Evolutionary conservation across 2,329 filamentous ascomycete species (phyloP).

Genomic region (Botrytis elliptica): DNA sequence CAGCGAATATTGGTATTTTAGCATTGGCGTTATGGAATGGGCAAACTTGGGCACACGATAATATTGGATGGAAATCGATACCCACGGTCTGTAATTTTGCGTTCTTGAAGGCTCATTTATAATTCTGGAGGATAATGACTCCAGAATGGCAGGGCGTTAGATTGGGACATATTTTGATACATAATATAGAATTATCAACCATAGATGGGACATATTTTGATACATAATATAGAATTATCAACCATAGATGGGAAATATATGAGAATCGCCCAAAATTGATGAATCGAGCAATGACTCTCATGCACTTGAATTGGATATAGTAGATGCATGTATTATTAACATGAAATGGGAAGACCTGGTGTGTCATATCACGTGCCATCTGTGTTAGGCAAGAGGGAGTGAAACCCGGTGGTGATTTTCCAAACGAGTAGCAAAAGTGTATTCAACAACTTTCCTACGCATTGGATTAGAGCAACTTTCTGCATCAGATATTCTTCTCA

Average conservation of each 20-base stretch:
- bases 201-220: neutral
- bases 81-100: conserved; percentile 16
- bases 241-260: neutral
- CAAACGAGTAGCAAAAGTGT: neutral
- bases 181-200: neutral
- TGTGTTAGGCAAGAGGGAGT: neutral
- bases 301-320: neutral
- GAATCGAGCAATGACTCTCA: neutral
- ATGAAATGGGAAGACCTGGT: conserved; percentile 6
- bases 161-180: neutral
- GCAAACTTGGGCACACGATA: neutral
- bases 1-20: neutral
- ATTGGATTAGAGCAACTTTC: neutral
- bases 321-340: neutral
- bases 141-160: neutral
- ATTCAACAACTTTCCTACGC: neutral
- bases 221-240: neutral
- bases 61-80: conserved; percentile 10
- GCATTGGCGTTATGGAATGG: conserved; percentile 10
- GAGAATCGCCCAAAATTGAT: neutral
- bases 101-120: neutral
- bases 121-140: neutral
- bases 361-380: neutral
- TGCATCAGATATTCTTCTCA: neutral
- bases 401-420: neutral